These are phyloP conservation scores for Cicer judaicum DNA, from an alignment of 306 rosid genomes.

Conservation along the genomic window DNA sequence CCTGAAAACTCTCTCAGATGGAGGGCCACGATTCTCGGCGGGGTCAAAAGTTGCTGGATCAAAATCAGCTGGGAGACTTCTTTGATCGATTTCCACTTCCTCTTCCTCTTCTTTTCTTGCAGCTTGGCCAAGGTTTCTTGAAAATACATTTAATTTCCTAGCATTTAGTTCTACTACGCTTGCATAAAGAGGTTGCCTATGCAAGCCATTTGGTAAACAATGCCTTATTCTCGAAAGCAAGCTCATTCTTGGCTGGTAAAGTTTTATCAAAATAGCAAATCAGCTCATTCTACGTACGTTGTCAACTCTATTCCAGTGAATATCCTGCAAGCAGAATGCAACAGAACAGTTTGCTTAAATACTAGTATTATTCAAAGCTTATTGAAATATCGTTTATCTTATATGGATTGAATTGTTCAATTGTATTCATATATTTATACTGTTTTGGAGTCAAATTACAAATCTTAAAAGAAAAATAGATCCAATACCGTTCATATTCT, in stretches of 20 bases:
- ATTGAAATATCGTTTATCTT: constrained; percentile 4
- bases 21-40: constrained; percentile 83
- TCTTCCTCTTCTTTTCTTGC: constrained; percentile 72
- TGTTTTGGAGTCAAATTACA: background rate
- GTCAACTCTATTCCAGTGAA: constrained; percentile 31
- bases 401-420: background rate
- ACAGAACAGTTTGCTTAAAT: constrained; percentile 26
- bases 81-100: constrained; percentile 86
- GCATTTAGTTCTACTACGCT: constrained; percentile 34
- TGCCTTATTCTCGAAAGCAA: constrained; percentile 60
- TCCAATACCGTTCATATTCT: background rate
- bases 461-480: background rate
- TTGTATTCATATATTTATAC: background rate
- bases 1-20: constrained; percentile 73
- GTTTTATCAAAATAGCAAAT: constrained; percentile 44
- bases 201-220: constrained; percentile 55
- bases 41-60: constrained; percentile 89
- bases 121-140: constrained; percentile 65
- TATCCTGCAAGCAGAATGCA: constrained; percentile 46
- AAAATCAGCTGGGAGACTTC: constrained; percentile 91
- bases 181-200: constrained; percentile 43
- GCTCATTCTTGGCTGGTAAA: constrained; percentile 60
- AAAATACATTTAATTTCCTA: constrained; percentile 44
- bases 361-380: constrained; percentile 3
- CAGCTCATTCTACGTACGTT: constrained; percentile 33